These are phyloP conservation scores for Lentinula edodes DNA, from an alignment of 768 basidiomycete genomes.

Conservation along the genomic window DNA sequence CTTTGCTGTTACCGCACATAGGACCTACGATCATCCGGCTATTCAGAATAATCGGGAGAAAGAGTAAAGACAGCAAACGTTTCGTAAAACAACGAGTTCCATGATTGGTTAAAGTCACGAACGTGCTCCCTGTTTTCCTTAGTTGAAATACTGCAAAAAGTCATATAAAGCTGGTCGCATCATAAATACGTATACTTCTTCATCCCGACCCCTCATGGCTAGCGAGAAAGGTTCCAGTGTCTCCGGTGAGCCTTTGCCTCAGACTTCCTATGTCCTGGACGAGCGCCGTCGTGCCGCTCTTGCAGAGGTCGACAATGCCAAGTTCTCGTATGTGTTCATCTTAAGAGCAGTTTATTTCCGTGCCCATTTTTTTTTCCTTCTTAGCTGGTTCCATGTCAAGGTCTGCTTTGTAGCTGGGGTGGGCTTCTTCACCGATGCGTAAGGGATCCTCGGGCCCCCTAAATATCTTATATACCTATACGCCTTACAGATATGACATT, in stretches of 20 bases:
- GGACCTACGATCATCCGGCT: background rate
- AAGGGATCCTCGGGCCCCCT: slow-evolving; percentile 15
- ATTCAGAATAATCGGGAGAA: background rate
- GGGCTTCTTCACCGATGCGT: slow-evolving; percentile 90
- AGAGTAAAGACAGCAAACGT: background rate
- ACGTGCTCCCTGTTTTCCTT: background rate
- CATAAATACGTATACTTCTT: background rate
- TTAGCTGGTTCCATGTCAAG: slow-evolving; percentile 83
- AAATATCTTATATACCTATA: background rate
- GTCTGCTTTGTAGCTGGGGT: slow-evolving; percentile 66
- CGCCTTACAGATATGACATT: slow-evolving; percentile 58
- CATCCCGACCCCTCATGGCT: slow-evolving; percentile 21
- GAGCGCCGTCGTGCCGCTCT: slow-evolving; percentile 77
- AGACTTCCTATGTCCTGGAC: slow-evolving; percentile 42
- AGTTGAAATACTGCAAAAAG: background rate
- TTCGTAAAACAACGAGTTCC: background rate
- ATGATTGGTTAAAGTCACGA: background rate
- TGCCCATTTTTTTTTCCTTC: slow-evolving; percentile 1
- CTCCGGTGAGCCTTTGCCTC: slow-evolving; percentile 19
- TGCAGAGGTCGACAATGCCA: slow-evolving; percentile 81
- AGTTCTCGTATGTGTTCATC: slow-evolving; percentile 58
- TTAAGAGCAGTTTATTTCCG: background rate
- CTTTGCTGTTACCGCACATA: background rate
- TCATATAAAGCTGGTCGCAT: background rate
- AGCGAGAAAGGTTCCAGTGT: slow-evolving; percentile 32